Conservation (phyloP, 495 filamentous ascomycete species). For the Neurospora discreta region DNA sequence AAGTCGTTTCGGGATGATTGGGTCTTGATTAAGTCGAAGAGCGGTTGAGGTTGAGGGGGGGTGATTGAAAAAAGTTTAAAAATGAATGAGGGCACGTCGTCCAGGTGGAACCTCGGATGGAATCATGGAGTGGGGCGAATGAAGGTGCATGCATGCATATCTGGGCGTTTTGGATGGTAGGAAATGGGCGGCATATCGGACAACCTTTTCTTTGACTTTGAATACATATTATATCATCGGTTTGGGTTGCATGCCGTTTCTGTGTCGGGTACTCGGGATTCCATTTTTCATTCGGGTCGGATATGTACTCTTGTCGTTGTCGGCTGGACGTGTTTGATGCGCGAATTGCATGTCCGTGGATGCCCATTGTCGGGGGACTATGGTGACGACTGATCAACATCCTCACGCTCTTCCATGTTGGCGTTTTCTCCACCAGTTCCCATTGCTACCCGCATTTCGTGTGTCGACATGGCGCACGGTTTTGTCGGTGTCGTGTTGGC, state of each 20-base stretch:
- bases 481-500: neutral
- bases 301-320: neutral
- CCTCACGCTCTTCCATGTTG: neutral
- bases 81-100: neutral
- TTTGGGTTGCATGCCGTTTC: neutral
- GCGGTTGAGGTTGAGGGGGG: neutral
- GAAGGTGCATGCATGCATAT: neutral
- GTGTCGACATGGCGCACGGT: neutral
- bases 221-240: neutral
- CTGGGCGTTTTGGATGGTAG: neutral
- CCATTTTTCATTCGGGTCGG: neutral
- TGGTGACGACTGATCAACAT: neutral
- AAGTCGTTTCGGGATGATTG: neutral
- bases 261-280: neutral
- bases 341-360: neutral
- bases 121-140: neutral
- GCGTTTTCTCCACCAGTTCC: neutral
- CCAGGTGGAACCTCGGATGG: neutral
- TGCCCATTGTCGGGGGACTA: neutral
- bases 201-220: neutral
- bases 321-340: neutral
- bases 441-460: neutral
- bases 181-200: neutral
- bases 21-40: neutral
- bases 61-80: neutral